Evolutionary conservation across 768 basidiomycete species (phyloP), one percentile per base, ranked within the genome.

Genomic region (Strobilomyces confusus): DNA sequence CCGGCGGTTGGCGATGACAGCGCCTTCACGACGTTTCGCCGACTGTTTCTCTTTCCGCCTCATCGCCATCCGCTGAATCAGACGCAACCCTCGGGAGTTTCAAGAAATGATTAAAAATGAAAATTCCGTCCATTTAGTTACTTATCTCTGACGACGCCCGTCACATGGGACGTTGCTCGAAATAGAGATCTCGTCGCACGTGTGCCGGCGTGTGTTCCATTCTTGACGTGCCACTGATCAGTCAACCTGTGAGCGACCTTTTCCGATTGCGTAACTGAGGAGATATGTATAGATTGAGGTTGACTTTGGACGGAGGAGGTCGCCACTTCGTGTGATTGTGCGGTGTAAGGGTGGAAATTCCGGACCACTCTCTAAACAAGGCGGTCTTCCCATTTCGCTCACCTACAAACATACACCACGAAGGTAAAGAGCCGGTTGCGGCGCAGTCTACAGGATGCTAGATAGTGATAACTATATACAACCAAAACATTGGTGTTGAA

Each of bases 381-480:
- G 50, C n/a, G 4, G 9, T 44, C 51, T 55, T 57, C 58, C 26
- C 26, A 49, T 50, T 56, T 62, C 49, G 61, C 44, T 57, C 55
- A 38, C 63, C 48, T 26, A n/a, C n/a, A n/a, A 43, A 47, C 36
- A 36, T 44, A 42, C 41, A 33, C 25, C 14, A 23, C 19, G 37
- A 12, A 33, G 40, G 13, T 5, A 43, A 41, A 23, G 30, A 12
- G 20, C 36, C 20, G 13, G 33, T 38, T 19, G 49, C 45, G 48
- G 52, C 43, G 44, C 26, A 43, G 47, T 63, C 64, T 66, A 57
- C 45, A 32, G 44, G 40, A 30, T 47, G 44, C 59, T 64, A 65
- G 55, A 67, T 69, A 66, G 20, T 46, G 57, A 67, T 67, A 67
- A 67, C 67, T 67, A 69, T 67, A 62, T 64, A 67, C 63, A 64